These are phyloP conservation scores for Ilex paraguariensis DNA, from an alignment of 305 asterid species.

Conservation along the genomic window DNA sequence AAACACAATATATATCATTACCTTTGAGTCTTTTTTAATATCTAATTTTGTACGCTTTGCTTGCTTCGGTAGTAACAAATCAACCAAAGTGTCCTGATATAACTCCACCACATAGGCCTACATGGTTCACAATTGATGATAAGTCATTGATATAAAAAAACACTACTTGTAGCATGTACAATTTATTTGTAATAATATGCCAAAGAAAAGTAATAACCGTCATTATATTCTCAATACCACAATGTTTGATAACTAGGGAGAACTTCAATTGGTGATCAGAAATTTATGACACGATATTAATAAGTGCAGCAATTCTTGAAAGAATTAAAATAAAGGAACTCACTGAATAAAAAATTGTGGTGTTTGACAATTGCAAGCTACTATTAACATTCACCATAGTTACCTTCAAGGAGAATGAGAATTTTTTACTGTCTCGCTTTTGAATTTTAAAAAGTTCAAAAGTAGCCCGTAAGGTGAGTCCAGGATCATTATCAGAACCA, in stretches of 20 bases:
- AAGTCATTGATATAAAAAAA: not conserved
- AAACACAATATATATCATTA: conserved; percentile 1
- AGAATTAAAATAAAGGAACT: no score
- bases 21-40: conserved; percentile 90
- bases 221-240: no score
- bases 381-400: not conserved
- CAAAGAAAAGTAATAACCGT: no score
- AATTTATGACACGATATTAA: no score
- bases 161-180: no score
- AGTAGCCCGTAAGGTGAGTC: conserved; percentile 89
- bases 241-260: no score
- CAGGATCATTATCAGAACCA: conserved; percentile 79
- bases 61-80: conserved; percentile 73
- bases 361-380: no score
- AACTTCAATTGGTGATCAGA: no score
- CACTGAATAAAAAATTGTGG: no score
- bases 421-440: conserved; percentile 67
- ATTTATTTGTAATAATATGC: no score
- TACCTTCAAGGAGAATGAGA: conserved; percentile 78
- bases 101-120: conserved; percentile 95
- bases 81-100: conserved; percentile 82
- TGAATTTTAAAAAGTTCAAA: conserved; percentile 75
- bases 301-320: no score
- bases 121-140: conserved; percentile 15
- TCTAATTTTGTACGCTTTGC: conserved; percentile 71